Base-by-base conservation (phyloP, 345 rosid species). In the Brassica napus region DNA sequence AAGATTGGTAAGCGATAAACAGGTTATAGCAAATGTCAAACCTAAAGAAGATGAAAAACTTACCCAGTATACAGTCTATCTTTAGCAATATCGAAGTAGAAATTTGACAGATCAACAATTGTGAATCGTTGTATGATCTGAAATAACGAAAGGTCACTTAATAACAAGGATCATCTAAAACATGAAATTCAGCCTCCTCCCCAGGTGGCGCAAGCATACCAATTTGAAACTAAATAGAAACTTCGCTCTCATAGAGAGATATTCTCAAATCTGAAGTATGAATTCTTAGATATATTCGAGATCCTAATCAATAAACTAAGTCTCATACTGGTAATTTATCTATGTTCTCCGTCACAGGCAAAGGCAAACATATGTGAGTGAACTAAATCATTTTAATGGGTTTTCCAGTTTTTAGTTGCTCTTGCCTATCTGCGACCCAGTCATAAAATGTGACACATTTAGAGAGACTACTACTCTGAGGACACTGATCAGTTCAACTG, bases 21-120 rank as follows among this genome's bases (percentile, higher is more conserved):
- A 55, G 34, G 69, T 37, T 10, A 42, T 68, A 21, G 30, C 37
- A 61, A 32, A 26, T 42, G 55, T 34, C 66, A 74, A 49, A 55
- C n/a, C 47, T 69, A 49, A 49, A 65, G n/a, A 76, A 31, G 68
- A 66, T 59, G 44, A 28, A 42, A 42, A 81, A 62, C 75, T 88
- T 92, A 94, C 98, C 97, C 97, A 30, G 92, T 94, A 81, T 94
- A 92, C 28, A 94, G 95, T 71, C 97, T 91, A 87, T 94, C 98
- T 86, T 92, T 94, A 66, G 97, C 97, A 72, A 92, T 87, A 78
- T 94, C 98, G 37, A 94, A 94, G 79, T 94, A 94, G 87, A 94
- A 94, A 86, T 91, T 94, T 59, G 98, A 94, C 52, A 92, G 84
- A 82, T 94, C 98, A 75, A 92, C 94, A 83, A 91, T 86, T 26